phyloP scores from a whole-genome alignment of 192 early-diverging fungal species.

The Backusella macrospora region DNA sequence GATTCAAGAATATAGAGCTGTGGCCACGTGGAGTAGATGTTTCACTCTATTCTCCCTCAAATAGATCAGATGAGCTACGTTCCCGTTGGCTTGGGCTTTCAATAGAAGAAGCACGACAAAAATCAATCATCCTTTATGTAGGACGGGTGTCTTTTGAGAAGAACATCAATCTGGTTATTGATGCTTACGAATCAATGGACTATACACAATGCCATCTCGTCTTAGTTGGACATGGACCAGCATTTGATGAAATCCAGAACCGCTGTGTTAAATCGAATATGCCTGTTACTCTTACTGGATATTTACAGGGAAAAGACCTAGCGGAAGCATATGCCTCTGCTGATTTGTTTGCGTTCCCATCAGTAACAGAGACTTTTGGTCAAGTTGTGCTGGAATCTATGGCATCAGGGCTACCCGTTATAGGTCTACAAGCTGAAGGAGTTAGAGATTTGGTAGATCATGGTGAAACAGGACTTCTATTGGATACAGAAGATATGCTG shows the following conservation, averaged over 20 bases:
- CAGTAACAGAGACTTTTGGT: slow-evolving; percentile 40
- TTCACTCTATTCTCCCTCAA: slow-evolving; percentile 27
- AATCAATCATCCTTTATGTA: slow-evolving; percentile 37
- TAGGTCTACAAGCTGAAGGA: slow-evolving; percentile 35
- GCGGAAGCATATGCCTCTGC: slow-evolving; percentile 39
- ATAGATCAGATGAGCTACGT: slow-evolving; percentile 29
- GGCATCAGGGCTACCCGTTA: slow-evolving; percentile 39
- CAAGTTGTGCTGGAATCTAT: slow-evolving; percentile 39
- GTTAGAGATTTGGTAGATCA: slow-evolving; percentile 33
- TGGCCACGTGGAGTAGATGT: slow-evolving; percentile 43
- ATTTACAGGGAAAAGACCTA: slow-evolving; percentile 30
- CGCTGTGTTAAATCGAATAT: slow-evolving; percentile 15
- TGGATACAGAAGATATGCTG: slow-evolving; percentile 5
- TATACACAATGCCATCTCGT: slow-evolving; percentile 35
- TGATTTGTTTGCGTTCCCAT: slow-evolving; percentile 43
- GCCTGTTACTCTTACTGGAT: slow-evolving; percentile 38
- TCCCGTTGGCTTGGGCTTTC: slow-evolving; percentile 27
- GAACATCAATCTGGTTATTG: slow-evolving; percentile 35
- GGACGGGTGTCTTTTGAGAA: slow-evolving; percentile 42
- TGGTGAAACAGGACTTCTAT: slow-evolving; percentile 26
- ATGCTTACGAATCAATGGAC: slow-evolving; percentile 38
- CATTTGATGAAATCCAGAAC: slow-evolving; percentile 34
- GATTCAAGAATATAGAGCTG: slow-evolving; percentile 28
- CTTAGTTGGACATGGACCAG: slow-evolving; percentile 40
- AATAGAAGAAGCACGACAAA: slow-evolving; percentile 8